Base-by-base conservation (phyloP, 1,284 basidiomycete species). In the Volvariella surrecta region DNA sequence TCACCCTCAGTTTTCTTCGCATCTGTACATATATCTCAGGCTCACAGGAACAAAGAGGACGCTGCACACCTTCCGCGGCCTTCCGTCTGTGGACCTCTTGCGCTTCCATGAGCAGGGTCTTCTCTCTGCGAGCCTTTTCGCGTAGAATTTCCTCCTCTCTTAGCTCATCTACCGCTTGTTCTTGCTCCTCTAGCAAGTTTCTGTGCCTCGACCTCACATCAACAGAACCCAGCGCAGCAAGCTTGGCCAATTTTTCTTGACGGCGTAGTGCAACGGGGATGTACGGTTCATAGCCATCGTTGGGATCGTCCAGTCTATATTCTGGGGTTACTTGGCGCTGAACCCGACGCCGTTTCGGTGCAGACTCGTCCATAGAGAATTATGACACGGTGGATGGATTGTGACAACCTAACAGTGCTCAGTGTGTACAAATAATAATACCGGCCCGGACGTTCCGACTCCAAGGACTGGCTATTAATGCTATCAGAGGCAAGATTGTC, bases 71-170 rank as follows among this genome's bases (percentile, higher is more conserved):
- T 68, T 93, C 87, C 41, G 71, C 71, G 9, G 85, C 89, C 61
- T 82, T 89, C 56, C 72, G 71, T 24, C 74, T 73, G 59, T 94
- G 90, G 18, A 97, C 92, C 58, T 96, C 91, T 62, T 95, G 91
- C 0, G 93, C 93, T 57, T 94, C 89, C 55, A 92, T 66, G 42
- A 97, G 65, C 43, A 97, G 63, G 0, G 92, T 95, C 51, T 89
- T 68, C 60, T 92, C 87, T 58, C 80, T 84, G 46, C 91, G 68
- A 17, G 79, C 76, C 59, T 76, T 81, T 56, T 94, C 88, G 48
- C 74, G 75, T 20, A 70, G 67, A 32, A 70, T 60, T 56, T 93
- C 86, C 55, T 89, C 85, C 55, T 91, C 85, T 40, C 75, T 71
- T 45, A 88, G 80, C 32, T 75, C 82, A 55, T 89, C 82, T 57